Base-by-base conservation (phyloP, 1,284 basidiomycete species). In the Apiotrichum akiyoshidainum region DNA sequence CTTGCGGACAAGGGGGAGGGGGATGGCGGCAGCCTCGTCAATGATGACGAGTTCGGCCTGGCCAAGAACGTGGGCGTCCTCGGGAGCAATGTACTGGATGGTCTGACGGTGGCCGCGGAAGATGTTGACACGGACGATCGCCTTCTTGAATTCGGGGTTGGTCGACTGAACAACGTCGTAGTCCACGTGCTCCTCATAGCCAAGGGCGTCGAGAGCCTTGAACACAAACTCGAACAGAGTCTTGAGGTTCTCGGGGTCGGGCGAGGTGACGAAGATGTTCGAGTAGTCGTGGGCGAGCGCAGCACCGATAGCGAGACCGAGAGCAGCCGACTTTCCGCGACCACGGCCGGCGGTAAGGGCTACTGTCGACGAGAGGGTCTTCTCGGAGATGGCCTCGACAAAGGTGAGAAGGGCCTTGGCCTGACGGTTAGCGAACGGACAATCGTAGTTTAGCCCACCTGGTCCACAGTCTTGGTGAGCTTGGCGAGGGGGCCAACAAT, bases 221-320 rank as follows among this genome's bases (percentile, higher is more conserved):
- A 98, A 96, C 46, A 98, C 84, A 73, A 99, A 99, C 66, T 98
- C 92, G 74, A 98, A 99, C n/a, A 98, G 76, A 0, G 95, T 99
- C 80, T 90, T 93, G 79, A 99, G 81, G 78, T 99, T 99, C 78
- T 98, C 95, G 1, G 96, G 96, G 72, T 89, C 92, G 1, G 96
- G 96, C 71, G 90, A 94, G 6, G 96, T 99, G 52, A 99, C 92
- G 74, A 99, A 99, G 63, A 99, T 92, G 78, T 99, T 99, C 57
- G 91, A 90, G 77, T 99, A 99, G 19, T 93, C 93, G 72, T 97
- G 90, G 1, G 88, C 90, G 21, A 99, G 82, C 1, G 96, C 93
- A 16, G 92, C 89, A 8, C 95, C 89, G 58, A 99, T 92, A 0
- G 92, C 90, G 46, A 99, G 81, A 53, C 96, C 96, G 14, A 99